These are phyloP conservation scores for Sherardia arvensis DNA, from an alignment of 257 asterid species.

Conservation along the genomic window DNA sequence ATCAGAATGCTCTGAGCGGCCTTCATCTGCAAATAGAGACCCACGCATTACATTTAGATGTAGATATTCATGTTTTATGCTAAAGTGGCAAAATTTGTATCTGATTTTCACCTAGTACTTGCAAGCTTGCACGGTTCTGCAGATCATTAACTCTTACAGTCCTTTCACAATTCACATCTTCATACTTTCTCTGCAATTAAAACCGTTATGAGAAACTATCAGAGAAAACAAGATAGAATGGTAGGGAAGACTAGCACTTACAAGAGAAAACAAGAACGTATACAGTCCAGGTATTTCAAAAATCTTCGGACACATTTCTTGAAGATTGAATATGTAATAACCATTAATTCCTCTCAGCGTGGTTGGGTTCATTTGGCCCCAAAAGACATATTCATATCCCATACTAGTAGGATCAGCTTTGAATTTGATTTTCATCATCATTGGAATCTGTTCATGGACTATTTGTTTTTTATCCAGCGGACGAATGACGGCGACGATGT, in stretches of 20 bases:
- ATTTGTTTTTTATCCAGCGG: conserved; percentile 53
- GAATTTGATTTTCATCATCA: conserved; percentile 25
- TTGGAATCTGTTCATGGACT: conserved; percentile 26
- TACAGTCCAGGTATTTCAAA: conserved; percentile 46
- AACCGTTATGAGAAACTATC: conserved; percentile 10
- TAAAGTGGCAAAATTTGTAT: background rate
- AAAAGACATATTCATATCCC: conserved; percentile 13
- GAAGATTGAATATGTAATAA: conserved; percentile 32
- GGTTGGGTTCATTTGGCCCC: conserved; percentile 19
- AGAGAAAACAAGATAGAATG: background rate
- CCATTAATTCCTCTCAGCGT: conserved; percentile 35
- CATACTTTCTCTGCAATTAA: conserved; percentile 20
- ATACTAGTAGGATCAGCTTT: conserved; percentile 2
- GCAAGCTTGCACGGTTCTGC: conserved; percentile 33
- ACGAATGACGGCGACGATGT: conserved; percentile 49
- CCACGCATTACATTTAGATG: no score
- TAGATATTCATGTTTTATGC: no score
- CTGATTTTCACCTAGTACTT: conserved; percentile 17
- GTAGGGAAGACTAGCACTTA: conserved; percentile 17
- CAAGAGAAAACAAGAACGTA: conserved; percentile 44
- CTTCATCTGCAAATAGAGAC: no score
- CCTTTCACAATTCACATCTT: conserved; percentile 21
- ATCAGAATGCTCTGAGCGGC: no score
- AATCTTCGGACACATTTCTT: conserved; percentile 12
- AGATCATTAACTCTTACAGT: conserved; percentile 35